These are phyloP conservation scores for Geotrichum aggregatum DNA, from an alignment of 1,139 yeast genomes.

Conservation along the genomic window DNA sequence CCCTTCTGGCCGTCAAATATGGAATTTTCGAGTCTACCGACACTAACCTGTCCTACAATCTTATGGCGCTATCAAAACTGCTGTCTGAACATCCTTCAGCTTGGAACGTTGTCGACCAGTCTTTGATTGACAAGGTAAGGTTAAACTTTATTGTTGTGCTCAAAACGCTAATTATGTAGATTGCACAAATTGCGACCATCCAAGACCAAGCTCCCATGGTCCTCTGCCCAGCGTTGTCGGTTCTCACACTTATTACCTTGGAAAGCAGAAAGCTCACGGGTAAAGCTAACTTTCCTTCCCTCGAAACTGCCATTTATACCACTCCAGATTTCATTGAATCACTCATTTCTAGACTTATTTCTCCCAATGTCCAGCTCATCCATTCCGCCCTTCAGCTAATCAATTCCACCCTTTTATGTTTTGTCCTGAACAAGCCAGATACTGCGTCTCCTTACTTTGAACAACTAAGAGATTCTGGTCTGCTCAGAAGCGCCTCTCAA, in stretches of 20 bases:
- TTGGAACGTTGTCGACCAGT: constrained; percentile 33
- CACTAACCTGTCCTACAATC: constrained; percentile 28
- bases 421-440: constrained; percentile 26
- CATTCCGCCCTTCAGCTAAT: constrained; percentile 30
- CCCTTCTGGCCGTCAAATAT: constrained; percentile 33
- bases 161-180: constrained; percentile 5
- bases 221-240: constrained; percentile 32
- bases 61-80: constrained; percentile 30
- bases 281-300: constrained; percentile 24
- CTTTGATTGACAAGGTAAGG: constrained; percentile 28
- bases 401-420: constrained; percentile 28
- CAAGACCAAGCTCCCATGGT: constrained; percentile 28
- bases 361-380: constrained; percentile 30
- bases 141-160: neutral
- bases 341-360: constrained; percentile 26
- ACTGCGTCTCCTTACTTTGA: constrained; percentile 27
- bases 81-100: constrained; percentile 29
- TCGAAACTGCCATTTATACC: constrained; percentile 24
- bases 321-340: constrained; percentile 26
- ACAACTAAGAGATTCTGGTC: constrained; percentile 30
- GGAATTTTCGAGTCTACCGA: constrained; percentile 33
- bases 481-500: constrained; percentile 29
- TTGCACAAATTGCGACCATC: constrained; percentile 25
- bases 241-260: constrained; percentile 29
- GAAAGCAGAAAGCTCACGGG: constrained; percentile 26